These are phyloP conservation scores for Endotrypanum monterogeii DNA, from an alignment of 208 protist species.

Conservation along the genomic window DNA sequence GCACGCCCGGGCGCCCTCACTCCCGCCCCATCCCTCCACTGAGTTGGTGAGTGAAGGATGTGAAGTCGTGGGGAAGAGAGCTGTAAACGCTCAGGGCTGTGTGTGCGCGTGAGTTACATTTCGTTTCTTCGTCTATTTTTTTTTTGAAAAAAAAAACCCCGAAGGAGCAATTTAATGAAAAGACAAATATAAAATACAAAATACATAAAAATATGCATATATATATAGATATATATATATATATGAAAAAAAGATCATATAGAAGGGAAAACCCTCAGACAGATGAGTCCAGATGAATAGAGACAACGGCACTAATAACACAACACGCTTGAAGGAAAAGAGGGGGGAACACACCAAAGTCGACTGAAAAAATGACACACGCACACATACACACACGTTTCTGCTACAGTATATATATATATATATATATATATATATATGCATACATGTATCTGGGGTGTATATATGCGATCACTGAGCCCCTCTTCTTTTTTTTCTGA, in stretches of 20 bases:
- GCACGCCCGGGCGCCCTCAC: background rate
- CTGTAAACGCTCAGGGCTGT: background rate
- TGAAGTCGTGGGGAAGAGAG: background rate
- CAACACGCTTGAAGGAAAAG: no score
- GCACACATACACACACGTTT: no score
- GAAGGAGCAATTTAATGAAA: background rate
- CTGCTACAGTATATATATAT: no score
- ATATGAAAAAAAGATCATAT: background rate
- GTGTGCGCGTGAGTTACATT: background rate
- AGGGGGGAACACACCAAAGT: no score
- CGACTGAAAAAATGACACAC: no score
- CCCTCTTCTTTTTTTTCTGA: no score
- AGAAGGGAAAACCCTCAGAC: constrained; percentile 3
- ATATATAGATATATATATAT: no score
- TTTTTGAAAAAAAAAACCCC: constrained; percentile 7
- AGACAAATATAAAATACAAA: constrained; percentile 7
- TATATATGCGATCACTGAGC: no score
- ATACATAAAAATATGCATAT: background rate
- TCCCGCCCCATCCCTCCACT: background rate
- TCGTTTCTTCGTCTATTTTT: background rate
- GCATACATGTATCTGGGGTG: no score
- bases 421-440: no score
- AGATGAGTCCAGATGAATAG: no score
- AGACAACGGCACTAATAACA: no score
- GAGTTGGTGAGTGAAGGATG: background rate